Evolutionary conservation across 441 rosid species (phyloP), one percentile per base, ranked within the genome.

Genomic region (Eruca vesicaria): DNA sequence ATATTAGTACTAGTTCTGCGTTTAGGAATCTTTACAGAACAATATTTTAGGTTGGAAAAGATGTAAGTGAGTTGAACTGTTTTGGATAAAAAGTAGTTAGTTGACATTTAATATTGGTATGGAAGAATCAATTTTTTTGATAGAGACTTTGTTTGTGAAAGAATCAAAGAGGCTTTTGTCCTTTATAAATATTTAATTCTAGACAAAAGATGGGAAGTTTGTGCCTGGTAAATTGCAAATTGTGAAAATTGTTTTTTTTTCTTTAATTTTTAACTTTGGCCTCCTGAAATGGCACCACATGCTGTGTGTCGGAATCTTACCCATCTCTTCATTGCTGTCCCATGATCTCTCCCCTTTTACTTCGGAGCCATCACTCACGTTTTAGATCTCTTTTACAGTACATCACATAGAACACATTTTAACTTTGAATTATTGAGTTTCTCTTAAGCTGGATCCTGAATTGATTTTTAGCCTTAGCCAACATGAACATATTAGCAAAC

Each of bases 201-300:
- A 29, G 60, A 76, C 66, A 55, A 58, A 64, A 58, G 45, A 33
- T 57, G 32, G 56, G 48, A 60, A 48, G 50, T 41, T 58, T 20
- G 32, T 45, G 55, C 19, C 57, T 71, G 80, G 62, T 50, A 77
- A 70, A 56, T 21, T 70, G 66, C 12, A 19, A 7, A 58, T 15
- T 58, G 63, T 35, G 36, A 64, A 21, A 12, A 55, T 23, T 21
- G 38, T 56, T 75, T 1, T 75, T 1, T 7, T 16, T 18, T 43
- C 11, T 38, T 38, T 38, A 11, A 3, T 43, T 19, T 53, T 9
- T 20, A 1, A 64, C 43, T 45, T 38, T 60, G 63, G 73, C 77
- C 72, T 72, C 81, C 81, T 60, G 38, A 72, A 78, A 69, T 78
- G 81, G 81, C 69, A 78, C 60, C 81, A 78, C 81, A 78, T 78